Evolutionary conservation across 495 filamentous ascomycete genomes (phyloP).

Genomic region (Pseudomonodictys pantanalensis): DNA sequence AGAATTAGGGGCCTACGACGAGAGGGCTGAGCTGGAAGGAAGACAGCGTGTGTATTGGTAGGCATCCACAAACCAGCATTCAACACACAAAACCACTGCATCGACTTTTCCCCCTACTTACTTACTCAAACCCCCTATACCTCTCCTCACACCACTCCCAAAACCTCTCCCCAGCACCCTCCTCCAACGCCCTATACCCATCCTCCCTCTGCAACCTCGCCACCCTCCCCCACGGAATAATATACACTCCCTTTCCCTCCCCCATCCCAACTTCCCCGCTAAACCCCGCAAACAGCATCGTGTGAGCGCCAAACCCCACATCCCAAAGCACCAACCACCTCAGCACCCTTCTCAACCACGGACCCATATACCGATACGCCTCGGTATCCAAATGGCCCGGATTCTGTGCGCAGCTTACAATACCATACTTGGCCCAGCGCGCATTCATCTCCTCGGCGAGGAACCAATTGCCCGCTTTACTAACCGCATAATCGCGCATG

Average conservation of each 20-base stretch:
- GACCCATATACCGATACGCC: not conserved
- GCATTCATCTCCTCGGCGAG: constrained; percentile 2
- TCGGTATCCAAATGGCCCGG: constrained; percentile 11
- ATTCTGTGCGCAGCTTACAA: constrained; percentile 11
- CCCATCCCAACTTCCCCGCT: not conserved
- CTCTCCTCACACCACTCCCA: constrained; percentile 19
- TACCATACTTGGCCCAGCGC: not conserved
- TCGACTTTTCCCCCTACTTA: no score
- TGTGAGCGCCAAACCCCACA: constrained; percentile 1
- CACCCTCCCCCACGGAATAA: constrained; percentile 3
- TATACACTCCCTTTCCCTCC: constrained; percentile 9
- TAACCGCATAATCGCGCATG: constrained; percentile 6
- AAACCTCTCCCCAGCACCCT: constrained; percentile 1
- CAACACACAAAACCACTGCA: no score
- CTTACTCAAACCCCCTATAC: no score
- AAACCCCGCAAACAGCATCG: constrained; percentile 11
- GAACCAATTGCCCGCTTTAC: constrained; percentile 10
- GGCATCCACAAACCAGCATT: no score
- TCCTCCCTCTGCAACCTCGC: not conserved
- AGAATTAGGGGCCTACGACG: no score
- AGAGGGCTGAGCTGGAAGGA: no score
- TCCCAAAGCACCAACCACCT: constrained; percentile 3
- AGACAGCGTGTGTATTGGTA: no score
- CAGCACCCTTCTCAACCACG: not conserved
- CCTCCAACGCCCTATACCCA: not conserved